Conservation (phyloP, 208 protist species). For the Leishmania arabica region DNA sequence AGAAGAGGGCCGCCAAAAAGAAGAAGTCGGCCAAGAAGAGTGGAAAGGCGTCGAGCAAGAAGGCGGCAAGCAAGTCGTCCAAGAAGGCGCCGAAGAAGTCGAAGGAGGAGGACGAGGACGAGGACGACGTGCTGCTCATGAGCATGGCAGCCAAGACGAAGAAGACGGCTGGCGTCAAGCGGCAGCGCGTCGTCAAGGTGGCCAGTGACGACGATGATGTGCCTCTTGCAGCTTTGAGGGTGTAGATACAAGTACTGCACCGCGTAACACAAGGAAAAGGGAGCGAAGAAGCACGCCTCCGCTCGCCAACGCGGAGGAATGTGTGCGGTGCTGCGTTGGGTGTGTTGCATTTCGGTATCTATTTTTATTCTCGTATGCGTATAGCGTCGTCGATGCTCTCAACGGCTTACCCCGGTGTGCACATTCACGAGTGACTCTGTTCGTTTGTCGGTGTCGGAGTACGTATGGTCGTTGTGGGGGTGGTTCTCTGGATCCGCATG, state of each 20-base stretch:
- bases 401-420: background rate
- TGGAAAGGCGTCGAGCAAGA: slow-evolving; percentile 44
- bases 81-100: slow-evolving; percentile 29
- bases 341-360: background rate
- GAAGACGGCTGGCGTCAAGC: slow-evolving; percentile 33
- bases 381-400: background rate
- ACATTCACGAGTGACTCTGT: background rate
- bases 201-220: slow-evolving; percentile 74
- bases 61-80: slow-evolving; percentile 35
- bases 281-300: no score
- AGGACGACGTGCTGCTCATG: slow-evolving; percentile 27
- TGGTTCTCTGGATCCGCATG: background rate
- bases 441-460: background rate
- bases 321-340: background rate
- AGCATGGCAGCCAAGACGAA: slow-evolving; percentile 25
- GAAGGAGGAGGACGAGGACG: slow-evolving; percentile 16
- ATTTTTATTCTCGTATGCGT: background rate
- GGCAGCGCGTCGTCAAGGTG: slow-evolving; percentile 30
- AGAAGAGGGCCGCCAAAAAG: slow-evolving; percentile 41
- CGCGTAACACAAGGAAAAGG: background rate
- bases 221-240: slow-evolving; percentile 51
- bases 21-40: slow-evolving; percentile 39
- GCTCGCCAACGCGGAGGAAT: background rate
- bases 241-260: background rate
- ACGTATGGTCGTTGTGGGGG: background rate